Evolutionary conservation across 1,139 yeast species (phyloP).

Genomic region (Taiozyma onychis): DNA sequence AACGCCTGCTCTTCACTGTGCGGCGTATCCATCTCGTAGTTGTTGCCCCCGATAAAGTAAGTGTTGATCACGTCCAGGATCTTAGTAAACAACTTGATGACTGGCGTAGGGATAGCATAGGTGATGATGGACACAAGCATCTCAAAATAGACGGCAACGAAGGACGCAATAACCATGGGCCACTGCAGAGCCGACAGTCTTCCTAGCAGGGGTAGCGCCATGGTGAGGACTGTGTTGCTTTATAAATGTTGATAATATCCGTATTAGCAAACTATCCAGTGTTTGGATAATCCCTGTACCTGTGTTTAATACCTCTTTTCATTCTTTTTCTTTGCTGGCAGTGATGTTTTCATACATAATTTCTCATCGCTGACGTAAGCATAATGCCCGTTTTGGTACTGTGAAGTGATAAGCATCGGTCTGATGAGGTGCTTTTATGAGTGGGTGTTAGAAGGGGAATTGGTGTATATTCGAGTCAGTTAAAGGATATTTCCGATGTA

Average conservation of each 20-base stretch:
- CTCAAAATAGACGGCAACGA: conserved; percentile 27
- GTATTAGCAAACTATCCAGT: neutral
- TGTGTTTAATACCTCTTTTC: too few species aligned
- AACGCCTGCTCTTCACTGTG: conserved; percentile 24
- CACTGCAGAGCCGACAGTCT: conserved; percentile 30
- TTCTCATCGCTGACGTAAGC: neutral
- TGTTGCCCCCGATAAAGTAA: conserved; percentile 29
- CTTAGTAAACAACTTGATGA: conserved; percentile 20
- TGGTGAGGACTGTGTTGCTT: neutral
- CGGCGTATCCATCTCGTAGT: neutral
- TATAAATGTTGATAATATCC: neutral
- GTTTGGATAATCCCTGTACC: too few species aligned
- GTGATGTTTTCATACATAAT: neutral
- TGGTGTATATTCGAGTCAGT: too few species aligned
- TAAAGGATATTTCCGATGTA: too few species aligned
- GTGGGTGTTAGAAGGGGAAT: too few species aligned
- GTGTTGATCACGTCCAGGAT: conserved; percentile 29
- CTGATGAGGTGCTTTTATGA: too few species aligned
- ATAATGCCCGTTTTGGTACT: too few species aligned
- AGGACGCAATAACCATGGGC: conserved; percentile 27
- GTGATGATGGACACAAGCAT: conserved; percentile 27
- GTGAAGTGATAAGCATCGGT: too few species aligned
- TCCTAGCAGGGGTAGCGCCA: conserved; percentile 25
- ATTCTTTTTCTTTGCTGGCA: neutral
- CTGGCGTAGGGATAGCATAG: conserved; percentile 24